A percentile compares a stretch with the other conserved stretches of the same genome.
phyloP scores from a whole-genome alignment of 768 basidiomycete species.

The Strobilomyces dryophilus region DNA sequence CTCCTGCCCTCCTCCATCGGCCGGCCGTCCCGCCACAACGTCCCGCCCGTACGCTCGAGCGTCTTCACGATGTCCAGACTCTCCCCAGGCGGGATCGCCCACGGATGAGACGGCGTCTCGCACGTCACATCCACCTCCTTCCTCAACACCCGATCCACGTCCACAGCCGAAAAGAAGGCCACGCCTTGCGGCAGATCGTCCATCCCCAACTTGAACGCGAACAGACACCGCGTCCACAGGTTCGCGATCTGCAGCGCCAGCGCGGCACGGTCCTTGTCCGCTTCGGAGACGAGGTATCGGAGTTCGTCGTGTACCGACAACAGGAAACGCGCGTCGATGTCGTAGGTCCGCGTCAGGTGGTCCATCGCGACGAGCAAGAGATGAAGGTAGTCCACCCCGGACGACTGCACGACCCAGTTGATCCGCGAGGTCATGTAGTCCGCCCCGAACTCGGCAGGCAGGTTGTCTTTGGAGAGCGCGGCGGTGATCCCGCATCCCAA shows the following conservation, averaged over 20 bases:
- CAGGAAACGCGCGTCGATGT: slow-evolving; percentile 87
- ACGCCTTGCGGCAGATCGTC: slow-evolving; percentile 93
- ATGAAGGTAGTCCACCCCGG: slow-evolving; percentile 97
- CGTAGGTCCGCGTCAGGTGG: slow-evolving; percentile 73
- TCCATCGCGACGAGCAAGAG: slow-evolving; percentile 95
- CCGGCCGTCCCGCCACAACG: slow-evolving; percentile 55
- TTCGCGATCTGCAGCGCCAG: slow-evolving; percentile 94
- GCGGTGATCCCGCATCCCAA: slow-evolving; percentile 92
- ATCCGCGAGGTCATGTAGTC: slow-evolving; percentile 96
- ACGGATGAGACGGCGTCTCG: slow-evolving; percentile 87
- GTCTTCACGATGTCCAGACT: slow-evolving; percentile 66
- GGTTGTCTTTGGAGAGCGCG: slow-evolving; percentile 86
- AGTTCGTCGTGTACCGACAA: slow-evolving; percentile 98
- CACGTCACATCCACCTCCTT: slow-evolving; percentile 98
- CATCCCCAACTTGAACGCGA: slow-evolving; percentile 92
- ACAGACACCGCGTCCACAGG: slow-evolving; percentile 88
- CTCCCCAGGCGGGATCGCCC: slow-evolving; percentile 83
- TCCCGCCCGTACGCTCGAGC: slow-evolving; percentile 68
- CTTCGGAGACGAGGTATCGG: slow-evolving; percentile 86
- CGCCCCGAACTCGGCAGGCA: slow-evolving; percentile 73
- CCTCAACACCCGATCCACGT: slow-evolving; percentile 83
- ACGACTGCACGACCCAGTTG: slow-evolving; percentile 99
- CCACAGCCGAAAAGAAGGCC: slow-evolving; percentile 96
- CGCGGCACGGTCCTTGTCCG: slow-evolving; percentile 86
- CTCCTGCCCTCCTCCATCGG: slow-evolving; percentile 40